Base-by-base conservation (phyloP, 768 basidiomycete genomes). In the Lactifluus echinatus region DNA sequence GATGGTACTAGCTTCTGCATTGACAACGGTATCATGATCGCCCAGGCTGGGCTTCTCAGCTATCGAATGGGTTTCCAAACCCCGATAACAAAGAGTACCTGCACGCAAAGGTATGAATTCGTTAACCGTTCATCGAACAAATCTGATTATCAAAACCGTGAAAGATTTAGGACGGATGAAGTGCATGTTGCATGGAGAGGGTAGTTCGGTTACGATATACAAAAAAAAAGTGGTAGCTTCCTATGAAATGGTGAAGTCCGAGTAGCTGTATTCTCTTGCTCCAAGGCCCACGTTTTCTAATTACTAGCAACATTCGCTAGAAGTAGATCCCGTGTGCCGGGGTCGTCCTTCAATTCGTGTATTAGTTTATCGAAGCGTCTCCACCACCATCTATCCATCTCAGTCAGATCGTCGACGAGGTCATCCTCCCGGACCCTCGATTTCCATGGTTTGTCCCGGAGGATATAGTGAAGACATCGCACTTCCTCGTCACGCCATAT, bases 1-100 rank as follows among this genome's bases (percentile, higher is more conserved):
- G 24, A 11, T 19, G 15, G 36, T 42, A 21, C 21, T 37, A 50
- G 94, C 53, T 98, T 95, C 71, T 98, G 96, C 71, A 98, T 99
- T 59, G 96, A 99, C 70, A 99, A 99, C 64, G 96, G 96, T 1
- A 95, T 98, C 64, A 99, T 99, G 96, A 98, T 99, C 53, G 95
- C 96, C 2, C 96, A 99, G 67, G 96, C 96, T 6, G 96, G 96
- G 5, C 78, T 99, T 28, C 76, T 99, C 36, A 83, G 85, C 60
- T 93, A 83, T 69, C 80, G 96, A 2, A 97, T 94, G 93, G 96
- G 95, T 24, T 78, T 83, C 59, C 71, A 73, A 46, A 97, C 93
- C 0, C 79, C 86, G 2, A 67, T 98, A 28, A 69, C 78, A 26
- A 81, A 95, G 66, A 93, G 86, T 53, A 87, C 82, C 33, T 94